Conservation (phyloP, 2,329 filamentous ascomycete genomes). For the Sordariomycetes sp. region DNA sequence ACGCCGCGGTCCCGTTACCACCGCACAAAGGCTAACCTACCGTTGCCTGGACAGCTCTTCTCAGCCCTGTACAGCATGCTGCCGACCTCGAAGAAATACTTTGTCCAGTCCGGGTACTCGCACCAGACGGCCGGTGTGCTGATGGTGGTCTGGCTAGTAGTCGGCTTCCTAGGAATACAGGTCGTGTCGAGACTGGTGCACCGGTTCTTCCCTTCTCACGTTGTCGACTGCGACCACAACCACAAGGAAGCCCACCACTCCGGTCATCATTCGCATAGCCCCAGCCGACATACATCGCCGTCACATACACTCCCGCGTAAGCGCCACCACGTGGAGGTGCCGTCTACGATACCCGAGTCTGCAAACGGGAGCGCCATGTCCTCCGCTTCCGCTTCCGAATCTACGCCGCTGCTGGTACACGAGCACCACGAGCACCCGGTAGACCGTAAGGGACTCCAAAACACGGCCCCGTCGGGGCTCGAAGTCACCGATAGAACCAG, state of each 20-base stretch:
- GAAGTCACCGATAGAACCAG: background rate
- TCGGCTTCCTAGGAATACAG: slow-evolving; percentile 67
- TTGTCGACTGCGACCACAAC: slow-evolving; percentile 70
- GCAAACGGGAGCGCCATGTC: slow-evolving; percentile 6
- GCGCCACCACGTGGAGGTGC: background rate
- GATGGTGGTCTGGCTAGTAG: slow-evolving; percentile 59
- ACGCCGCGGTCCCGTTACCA: background rate
- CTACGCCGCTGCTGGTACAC: slow-evolving; percentile 34
- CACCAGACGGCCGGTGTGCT: slow-evolving; percentile 57
- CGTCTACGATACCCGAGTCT: slow-evolving; percentile 6
- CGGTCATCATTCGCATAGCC: slow-evolving; percentile 9
- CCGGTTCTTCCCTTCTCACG: slow-evolving; percentile 63
- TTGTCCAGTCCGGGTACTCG: slow-evolving; percentile 57
- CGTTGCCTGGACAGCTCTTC: slow-evolving; percentile 55
- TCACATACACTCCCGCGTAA: background rate
- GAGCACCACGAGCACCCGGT: background rate
- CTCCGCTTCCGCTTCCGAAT: slow-evolving; percentile 23
- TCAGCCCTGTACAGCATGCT: slow-evolving; percentile 90
- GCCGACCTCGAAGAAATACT: slow-evolving; percentile 71
- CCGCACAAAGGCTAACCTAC: background rate
- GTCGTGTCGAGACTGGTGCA: slow-evolving; percentile 62
- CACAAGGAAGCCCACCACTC: slow-evolving; percentile 24
- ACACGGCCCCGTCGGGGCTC: background rate
- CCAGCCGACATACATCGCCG: slow-evolving; percentile 15
- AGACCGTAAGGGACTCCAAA: slow-evolving; percentile 7